Percentiles rank a stretch among this genome's conserved stretches.
Conservation (phyloP, 1,284 basidiomycete species). For the Inonotus hispidus region DNA sequence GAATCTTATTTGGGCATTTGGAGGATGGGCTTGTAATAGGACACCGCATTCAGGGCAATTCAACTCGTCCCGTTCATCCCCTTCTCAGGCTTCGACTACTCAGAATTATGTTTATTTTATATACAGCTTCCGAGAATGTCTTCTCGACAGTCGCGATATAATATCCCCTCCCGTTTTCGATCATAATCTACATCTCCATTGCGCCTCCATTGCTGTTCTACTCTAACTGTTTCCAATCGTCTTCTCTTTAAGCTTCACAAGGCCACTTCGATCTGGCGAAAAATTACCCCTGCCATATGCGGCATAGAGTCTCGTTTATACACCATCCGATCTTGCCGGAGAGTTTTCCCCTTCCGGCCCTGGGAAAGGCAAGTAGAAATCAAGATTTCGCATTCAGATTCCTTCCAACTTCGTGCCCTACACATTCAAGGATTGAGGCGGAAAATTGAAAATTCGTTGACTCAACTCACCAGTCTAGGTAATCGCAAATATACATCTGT, state of each 20-base stretch:
- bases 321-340: background rate
- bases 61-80: background rate
- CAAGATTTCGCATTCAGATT: slow-evolving; percentile 56
- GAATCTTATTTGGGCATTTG: background rate
- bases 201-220: too few relatives aligned
- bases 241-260: background rate
- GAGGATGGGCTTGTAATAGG: background rate
- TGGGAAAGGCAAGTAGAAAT: background rate
- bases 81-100: background rate
- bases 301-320: background rate
- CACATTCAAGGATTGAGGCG: background rate
- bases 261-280: background rate
- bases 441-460: background rate
- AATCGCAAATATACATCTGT: slow-evolving; percentile 79
- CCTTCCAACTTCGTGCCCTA: slow-evolving; percentile 81
- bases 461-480: slow-evolving; percentile 65
- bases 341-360: background rate
- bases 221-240: too few relatives aligned
- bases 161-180: too few relatives aligned
- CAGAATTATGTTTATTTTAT: slow-evolving; percentile 15
- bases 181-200: too few relatives aligned
- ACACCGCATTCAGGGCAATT: slow-evolving; percentile 11
- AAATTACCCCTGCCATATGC: background rate
- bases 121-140: too few relatives aligned
- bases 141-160: too few relatives aligned